phyloP scores from a whole-genome alignment of 2,329 filamentous ascomycete genomes.

The Colletotrichum lupini region DNA sequence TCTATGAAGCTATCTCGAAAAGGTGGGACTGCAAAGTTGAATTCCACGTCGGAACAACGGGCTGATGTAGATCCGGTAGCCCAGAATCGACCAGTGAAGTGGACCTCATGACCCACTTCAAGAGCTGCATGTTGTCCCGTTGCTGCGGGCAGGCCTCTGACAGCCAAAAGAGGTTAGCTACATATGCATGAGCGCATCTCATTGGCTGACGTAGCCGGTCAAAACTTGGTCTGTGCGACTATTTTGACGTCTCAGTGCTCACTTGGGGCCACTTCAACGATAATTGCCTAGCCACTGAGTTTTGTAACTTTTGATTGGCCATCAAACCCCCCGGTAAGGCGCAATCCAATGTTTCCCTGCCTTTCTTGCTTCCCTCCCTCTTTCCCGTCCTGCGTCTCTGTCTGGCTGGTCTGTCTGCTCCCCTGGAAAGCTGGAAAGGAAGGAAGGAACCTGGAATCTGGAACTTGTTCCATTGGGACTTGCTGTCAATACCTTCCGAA shows the following conservation, averaged over 20 bases:
- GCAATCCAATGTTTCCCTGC: constrained; percentile 32
- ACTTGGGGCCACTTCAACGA: constrained; percentile 16
- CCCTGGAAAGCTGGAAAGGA: background rate
- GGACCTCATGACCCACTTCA: no score
- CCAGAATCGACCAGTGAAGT: no score
- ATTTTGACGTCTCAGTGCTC: constrained; percentile 32
- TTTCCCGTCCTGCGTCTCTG: constrained; percentile 1
- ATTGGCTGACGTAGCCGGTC: constrained; percentile 10
- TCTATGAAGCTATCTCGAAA: constrained; percentile 33
- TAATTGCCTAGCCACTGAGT: constrained; percentile 26
- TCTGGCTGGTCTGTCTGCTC: background rate
- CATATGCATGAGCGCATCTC: background rate
- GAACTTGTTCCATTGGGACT: background rate
- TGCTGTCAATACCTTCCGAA: background rate
- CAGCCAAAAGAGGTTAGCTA: background rate
- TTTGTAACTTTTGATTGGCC: constrained; percentile 17
- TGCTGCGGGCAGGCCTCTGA: background rate
- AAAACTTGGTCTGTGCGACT: constrained; percentile 29
- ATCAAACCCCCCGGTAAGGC: background rate
- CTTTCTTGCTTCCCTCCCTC: constrained; percentile 16
- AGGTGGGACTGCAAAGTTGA: constrained; percentile 28
- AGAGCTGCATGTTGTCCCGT: background rate
- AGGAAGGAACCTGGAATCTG: background rate
- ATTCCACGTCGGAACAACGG: constrained; percentile 14
- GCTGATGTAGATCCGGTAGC: background rate